Evolutionary conservation across 306 rosid species (phyloP).

Genomic region (Senna tora): DNA sequence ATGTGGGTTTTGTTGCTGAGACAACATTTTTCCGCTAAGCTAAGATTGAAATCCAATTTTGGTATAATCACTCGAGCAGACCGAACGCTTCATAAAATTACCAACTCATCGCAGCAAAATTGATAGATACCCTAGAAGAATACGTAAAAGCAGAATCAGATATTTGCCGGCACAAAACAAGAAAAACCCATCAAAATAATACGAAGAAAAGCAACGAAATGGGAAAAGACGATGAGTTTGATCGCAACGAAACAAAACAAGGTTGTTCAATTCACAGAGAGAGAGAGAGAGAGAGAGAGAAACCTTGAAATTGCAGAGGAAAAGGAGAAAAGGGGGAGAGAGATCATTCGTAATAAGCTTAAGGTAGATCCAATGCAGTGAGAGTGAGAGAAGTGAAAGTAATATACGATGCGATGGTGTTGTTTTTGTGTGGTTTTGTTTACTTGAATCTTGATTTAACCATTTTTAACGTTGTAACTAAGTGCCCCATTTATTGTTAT

Average conservation of each 20-base stretch:
- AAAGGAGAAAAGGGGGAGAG: neutral
- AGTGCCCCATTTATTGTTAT: neutral
- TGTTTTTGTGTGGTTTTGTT: constrained; percentile 8
- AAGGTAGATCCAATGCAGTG: neutral
- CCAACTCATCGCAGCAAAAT: constrained; percentile 6
- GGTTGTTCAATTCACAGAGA: neutral
- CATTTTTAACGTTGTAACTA: neutral
- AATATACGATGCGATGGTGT: constrained; percentile 8
- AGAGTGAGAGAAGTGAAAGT: constrained; percentile 14
- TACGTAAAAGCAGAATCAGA: constrained; percentile 35
- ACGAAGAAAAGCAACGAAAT: constrained; percentile 14
- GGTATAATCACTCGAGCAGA: constrained; percentile 12
- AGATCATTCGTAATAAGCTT: too few species aligned
- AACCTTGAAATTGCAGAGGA: constrained; percentile 30
- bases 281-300: neutral
- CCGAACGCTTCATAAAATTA: constrained; percentile 46
- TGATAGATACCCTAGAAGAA: constrained; percentile 25
- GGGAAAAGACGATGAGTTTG: constrained; percentile 22
- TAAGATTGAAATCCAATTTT: constrained; percentile 17
- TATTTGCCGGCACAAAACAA: constrained; percentile 7
- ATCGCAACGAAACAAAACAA: neutral
- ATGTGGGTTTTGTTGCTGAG: constrained; percentile 49
- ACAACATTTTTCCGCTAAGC: constrained; percentile 31
- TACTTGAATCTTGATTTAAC: neutral
- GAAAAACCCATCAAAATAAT: constrained; percentile 17